Conservation (phyloP, 192 early-diverging fungal species). For the Funneliformis mosseae region DNA sequence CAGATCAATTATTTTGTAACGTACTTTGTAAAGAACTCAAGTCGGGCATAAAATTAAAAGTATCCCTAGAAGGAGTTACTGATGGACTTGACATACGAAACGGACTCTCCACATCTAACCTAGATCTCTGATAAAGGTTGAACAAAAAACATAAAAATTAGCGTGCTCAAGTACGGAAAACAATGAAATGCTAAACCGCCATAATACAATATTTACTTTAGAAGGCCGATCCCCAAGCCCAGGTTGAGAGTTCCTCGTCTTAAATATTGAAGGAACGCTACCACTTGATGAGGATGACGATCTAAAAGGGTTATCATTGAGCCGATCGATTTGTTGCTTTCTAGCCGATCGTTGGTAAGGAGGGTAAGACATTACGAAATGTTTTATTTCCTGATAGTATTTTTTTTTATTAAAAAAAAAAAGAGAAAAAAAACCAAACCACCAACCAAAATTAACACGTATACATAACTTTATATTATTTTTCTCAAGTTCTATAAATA, state of each 20-base stretch:
- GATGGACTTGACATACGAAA: background rate
- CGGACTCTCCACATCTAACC: background rate
- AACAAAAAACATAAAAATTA: background rate
- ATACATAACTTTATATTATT: too few relatives aligned
- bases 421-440: too few relatives aligned
- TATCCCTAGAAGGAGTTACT: background rate
- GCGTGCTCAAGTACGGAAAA: background rate
- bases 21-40: background rate
- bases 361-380: background rate
- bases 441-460: too few relatives aligned
- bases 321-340: background rate
- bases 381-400: background rate
- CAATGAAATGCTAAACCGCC: too few relatives aligned
- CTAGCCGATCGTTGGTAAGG: conserved; percentile 2
- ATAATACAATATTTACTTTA: background rate
- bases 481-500: too few relatives aligned
- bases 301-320: conserved; percentile 1
- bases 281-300: background rate
- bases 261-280: conserved; percentile 2
- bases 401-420: background rate
- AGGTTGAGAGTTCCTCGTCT: background rate
- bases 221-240: background rate
- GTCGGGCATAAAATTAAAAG: conserved; percentile 8
- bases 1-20: background rate
- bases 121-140: background rate